Conservation (phyloP, 2,329 filamentous ascomycete species). For the Xylariaceae sp. region DNA sequence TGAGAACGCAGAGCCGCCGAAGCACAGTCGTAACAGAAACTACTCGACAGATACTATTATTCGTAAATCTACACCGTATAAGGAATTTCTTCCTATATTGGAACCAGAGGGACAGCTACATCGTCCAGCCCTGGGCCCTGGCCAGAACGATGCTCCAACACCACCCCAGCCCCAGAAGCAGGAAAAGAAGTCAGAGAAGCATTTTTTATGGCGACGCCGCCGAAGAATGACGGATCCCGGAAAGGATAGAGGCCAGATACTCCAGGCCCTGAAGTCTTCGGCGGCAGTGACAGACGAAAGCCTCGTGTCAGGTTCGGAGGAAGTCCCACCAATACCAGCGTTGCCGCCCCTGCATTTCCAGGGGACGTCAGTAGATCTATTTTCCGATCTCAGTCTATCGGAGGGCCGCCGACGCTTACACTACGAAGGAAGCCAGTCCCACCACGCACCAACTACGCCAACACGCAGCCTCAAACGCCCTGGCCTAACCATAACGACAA, state of each 20-base stretch:
- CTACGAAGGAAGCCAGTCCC: no score
- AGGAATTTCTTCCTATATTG: background rate
- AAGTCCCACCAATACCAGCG: slow-evolving; percentile 1
- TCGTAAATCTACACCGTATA: slow-evolving; percentile 19
- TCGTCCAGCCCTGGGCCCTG: slow-evolving; percentile 3
- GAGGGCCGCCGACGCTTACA: slow-evolving; percentile 25
- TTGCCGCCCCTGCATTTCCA: background rate
- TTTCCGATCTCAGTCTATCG: slow-evolving; percentile 28
- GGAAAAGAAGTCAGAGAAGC: slow-evolving; percentile 22
- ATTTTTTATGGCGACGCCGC: slow-evolving; percentile 35
- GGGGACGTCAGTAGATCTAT: slow-evolving; percentile 18
- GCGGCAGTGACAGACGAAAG: slow-evolving; percentile 19
- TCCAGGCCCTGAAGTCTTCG: slow-evolving; percentile 11
- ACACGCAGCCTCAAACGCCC: slow-evolving; percentile 1
- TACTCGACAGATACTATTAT: slow-evolving; percentile 30
- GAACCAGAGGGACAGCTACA: slow-evolving; percentile 6
- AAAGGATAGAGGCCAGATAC: slow-evolving; percentile 12
- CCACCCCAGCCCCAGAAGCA: slow-evolving; percentile 15
- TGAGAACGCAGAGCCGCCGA: slow-evolving; percentile 12
- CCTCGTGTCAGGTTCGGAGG: slow-evolving; percentile 11
- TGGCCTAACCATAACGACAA: slow-evolving; percentile 9
- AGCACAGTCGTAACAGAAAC: slow-evolving; percentile 6
- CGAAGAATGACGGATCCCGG: slow-evolving; percentile 27
- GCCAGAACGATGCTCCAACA: slow-evolving; percentile 1
- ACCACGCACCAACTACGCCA: background rate